phyloP scores from a whole-genome alignment of 2,329 filamentous ascomycete genomes.

The Alternaria sp. region DNA sequence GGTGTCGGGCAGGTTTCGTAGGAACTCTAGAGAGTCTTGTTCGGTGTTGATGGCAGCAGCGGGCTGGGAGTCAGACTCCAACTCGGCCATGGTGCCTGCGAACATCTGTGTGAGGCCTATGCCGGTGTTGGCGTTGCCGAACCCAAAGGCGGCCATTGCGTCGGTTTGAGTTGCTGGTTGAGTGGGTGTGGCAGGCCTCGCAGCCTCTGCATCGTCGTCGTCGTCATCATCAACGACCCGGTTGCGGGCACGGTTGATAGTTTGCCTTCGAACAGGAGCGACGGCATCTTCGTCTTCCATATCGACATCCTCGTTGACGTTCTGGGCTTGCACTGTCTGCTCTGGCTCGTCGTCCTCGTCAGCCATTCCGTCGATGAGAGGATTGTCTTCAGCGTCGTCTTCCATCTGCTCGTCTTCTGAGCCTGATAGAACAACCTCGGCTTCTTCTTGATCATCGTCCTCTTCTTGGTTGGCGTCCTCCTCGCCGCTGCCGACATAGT shows the following conservation, averaged over 20 bases:
- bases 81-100: slow-evolving; percentile 81
- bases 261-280: slow-evolving; percentile 60
- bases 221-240: slow-evolving; percentile 72
- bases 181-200: slow-evolving; percentile 23
- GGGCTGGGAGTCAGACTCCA: slow-evolving; percentile 51
- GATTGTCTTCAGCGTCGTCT: slow-evolving; percentile 28
- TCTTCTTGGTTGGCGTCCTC: slow-evolving; percentile 54
- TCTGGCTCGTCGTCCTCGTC: slow-evolving; percentile 41
- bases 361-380: slow-evolving; percentile 51
- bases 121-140: slow-evolving; percentile 47
- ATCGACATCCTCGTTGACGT: slow-evolving; percentile 48
- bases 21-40: slow-evolving; percentile 59
- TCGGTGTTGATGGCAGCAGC: slow-evolving; percentile 41
- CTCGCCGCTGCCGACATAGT: slow-evolving; percentile 54
- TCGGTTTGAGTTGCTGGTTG: slow-evolving; percentile 37
- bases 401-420: slow-evolving; percentile 39
- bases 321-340: slow-evolving; percentile 20
- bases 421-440: slow-evolving; percentile 34
- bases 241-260: slow-evolving; percentile 51
- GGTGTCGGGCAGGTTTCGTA: slow-evolving; percentile 60
- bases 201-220: slow-evolving; percentile 35
- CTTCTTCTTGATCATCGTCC: slow-evolving; percentile 38
- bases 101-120: slow-evolving; percentile 89
- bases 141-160: slow-evolving; percentile 49
- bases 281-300: slow-evolving; percentile 51